Base-by-base conservation (phyloP, 352 stramenopile genomes). In the Globisporangium paroecandrum region DNA sequence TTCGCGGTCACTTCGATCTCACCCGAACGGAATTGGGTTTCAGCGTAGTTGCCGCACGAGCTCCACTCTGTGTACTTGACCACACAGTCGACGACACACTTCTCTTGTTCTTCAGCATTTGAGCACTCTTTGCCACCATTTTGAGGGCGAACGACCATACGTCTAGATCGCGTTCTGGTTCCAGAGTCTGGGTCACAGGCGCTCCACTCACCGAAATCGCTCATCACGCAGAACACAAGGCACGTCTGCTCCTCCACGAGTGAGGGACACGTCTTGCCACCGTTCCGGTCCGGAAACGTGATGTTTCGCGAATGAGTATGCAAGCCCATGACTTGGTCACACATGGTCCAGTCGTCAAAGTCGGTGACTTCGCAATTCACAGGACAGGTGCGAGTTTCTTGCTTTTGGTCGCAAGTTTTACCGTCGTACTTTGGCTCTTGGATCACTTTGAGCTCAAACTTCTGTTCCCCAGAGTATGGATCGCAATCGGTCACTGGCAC, bases 71-170 rank as follows among this genome's bases (percentile, higher is more conserved):
- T 77, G 22, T 73, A 70, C n/a, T 56, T 73, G 12, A 83, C 56
- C 54, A 81, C 76, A 53, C 83, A 91, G 64, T 87, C 77, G 0
- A 89, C 64, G 2, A 69, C 32, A 70, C 81, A 91, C 0, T 58
- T 53, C 0, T 41, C 64, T 1, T 77, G 29, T 27, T 87, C 72
- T 0, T 56, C 72, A 20, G 73, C 22, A 0, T 15, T 27, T 8
- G 59, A 47, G 55, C 81, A 90, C 13, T 73, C 60, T 1, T 67
- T 62, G 15, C 83, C 80, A 20, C 75, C 71, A 58, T 82, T 81
- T 53, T 69, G 56, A 2, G 78, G 41, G 1, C 20, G 60, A 13
- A 66, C 68, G 0, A 69, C 62, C 10, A 87, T 69, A 18, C 53
- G 69, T 18, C 81, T 75, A 7, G 70, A 76, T 5, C 69, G 73